These are phyloP conservation scores for Erysimum pusillum DNA, from an alignment of 441 rosid species.

Conservation along the genomic window DNA sequence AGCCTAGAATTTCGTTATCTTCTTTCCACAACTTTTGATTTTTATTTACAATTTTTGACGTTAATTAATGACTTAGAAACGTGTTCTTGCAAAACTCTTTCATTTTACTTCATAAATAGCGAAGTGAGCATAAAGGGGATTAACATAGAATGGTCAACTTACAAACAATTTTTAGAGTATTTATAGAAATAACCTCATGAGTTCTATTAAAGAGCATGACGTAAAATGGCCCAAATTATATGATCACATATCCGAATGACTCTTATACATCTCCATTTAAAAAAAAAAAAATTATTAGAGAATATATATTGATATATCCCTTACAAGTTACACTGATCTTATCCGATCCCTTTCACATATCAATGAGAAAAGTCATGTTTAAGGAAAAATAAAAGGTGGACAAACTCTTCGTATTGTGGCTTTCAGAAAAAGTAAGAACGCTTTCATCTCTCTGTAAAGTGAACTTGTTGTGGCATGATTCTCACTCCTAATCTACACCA, in stretches of 20 bases:
- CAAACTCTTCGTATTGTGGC: not conserved
- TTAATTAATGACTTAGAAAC: constrained; percentile 19
- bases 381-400: not conserved
- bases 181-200: no score
- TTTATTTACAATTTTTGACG: not conserved
- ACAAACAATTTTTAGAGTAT: no score
- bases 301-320: no score
- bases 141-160: no score
- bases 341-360: not conserved
- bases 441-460: constrained; percentile 30
- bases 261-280: no score
- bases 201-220: no score
- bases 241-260: no score
- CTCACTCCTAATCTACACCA: constrained; percentile 19
- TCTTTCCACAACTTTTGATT: constrained; percentile 6
- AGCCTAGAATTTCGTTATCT: constrained; percentile 32
- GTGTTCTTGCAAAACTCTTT: constrained; percentile 24
- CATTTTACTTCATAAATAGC: not conserved
- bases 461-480: constrained; percentile 24
- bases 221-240: no score
- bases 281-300: no score
- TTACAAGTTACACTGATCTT: no score
- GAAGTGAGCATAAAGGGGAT: not conserved
- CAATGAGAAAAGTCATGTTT: constrained; percentile 12
- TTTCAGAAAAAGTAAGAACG: constrained; percentile 22